A percentile compares a stretch with the other conserved stretches of the same genome.
Evolutionary conservation across 495 filamentous ascomycete species (phyloP).

Genomic region (Pyrenula aspistea): DNA sequence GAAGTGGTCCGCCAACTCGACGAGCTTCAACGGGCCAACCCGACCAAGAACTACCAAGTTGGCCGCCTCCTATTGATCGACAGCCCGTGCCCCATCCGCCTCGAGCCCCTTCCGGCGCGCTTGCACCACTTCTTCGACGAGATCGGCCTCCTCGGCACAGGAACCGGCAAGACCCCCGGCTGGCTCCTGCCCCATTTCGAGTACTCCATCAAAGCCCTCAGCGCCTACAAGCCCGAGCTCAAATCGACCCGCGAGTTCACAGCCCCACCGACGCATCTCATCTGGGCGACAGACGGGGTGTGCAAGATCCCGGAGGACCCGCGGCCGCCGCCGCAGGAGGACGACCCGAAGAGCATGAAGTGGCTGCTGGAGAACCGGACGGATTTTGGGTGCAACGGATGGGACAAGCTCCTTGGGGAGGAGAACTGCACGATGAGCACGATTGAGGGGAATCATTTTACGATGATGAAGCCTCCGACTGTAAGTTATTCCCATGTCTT

Average conservation of each 20-base stretch:
- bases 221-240: slow-evolving; percentile 44
- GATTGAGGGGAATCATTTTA: slow-evolving; percentile 8
- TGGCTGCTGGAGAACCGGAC: slow-evolving; percentile 10
- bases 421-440: background rate
- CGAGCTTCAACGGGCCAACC: slow-evolving; percentile 46
- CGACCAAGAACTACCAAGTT: slow-evolving; percentile 27
- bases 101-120: slow-evolving; percentile 64
- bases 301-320: slow-evolving; percentile 2
- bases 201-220: slow-evolving; percentile 61
- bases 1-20: slow-evolving; percentile 66
- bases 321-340: slow-evolving; percentile 1
- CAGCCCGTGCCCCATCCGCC: slow-evolving; percentile 63
- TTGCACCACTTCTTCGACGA: slow-evolving; percentile 70
- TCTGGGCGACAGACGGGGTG: slow-evolving; percentile 10
- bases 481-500: background rate
- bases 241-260: background rate
- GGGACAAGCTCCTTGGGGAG: slow-evolving; percentile 4
- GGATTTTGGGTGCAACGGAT: slow-evolving; percentile 8
- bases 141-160: slow-evolving; percentile 69
- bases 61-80: slow-evolving; percentile 72
- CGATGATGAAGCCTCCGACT: slow-evolving; percentile 3
- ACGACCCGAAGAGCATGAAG: slow-evolving; percentile 9
- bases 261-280: slow-evolving; percentile 3
- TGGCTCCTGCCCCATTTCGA: slow-evolving; percentile 84
- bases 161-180: slow-evolving; percentile 40